phyloP scores from a whole-genome alignment of 257 asterid genomes.

The Mitragyna speciosa region DNA sequence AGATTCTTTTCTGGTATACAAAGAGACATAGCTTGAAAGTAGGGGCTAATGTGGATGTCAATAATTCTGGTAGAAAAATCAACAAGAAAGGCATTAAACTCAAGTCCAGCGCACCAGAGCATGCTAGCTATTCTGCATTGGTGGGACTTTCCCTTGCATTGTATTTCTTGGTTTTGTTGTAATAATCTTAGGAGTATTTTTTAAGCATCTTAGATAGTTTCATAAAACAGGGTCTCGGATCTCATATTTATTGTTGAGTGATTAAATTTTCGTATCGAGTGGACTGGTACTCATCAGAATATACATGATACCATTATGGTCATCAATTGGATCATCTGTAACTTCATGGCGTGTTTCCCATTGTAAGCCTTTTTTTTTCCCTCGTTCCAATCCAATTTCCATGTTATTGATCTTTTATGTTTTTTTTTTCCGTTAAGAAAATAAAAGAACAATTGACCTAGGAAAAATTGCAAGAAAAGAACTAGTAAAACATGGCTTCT shows the following conservation, averaged over 20 bases:
- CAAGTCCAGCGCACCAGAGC: constrained; percentile 42
- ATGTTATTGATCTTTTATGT: no score
- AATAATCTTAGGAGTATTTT: neutral
- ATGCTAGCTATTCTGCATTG: neutral
- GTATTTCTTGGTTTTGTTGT: constrained; percentile 15
- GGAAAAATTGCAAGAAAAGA: no score
- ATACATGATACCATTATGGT: neutral
- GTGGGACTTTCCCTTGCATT: constrained; percentile 16
- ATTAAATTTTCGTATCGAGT: neutral
- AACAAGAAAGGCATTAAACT: constrained; percentile 48
- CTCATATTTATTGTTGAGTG: neutral
- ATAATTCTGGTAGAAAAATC: constrained; percentile 47
- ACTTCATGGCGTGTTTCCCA: neutral
- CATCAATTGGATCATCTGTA: neutral
- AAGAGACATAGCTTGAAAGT: constrained; percentile 38
- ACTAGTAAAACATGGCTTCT: neutral
- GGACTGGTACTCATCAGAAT: no score
- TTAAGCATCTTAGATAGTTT: neutral
- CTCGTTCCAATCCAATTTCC: neutral
- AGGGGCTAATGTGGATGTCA: constrained; percentile 47
- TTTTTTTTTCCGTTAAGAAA: neutral
- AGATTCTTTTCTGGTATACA: constrained; percentile 53
- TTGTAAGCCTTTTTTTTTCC: neutral
- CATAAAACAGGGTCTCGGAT: neutral
- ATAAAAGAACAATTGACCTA: neutral